A percentile compares a stretch with the other conserved stretches of the same genome.
Evolutionary conservation across 306 rosid species (phyloP).

Genomic region (Castanea sativa): DNA sequence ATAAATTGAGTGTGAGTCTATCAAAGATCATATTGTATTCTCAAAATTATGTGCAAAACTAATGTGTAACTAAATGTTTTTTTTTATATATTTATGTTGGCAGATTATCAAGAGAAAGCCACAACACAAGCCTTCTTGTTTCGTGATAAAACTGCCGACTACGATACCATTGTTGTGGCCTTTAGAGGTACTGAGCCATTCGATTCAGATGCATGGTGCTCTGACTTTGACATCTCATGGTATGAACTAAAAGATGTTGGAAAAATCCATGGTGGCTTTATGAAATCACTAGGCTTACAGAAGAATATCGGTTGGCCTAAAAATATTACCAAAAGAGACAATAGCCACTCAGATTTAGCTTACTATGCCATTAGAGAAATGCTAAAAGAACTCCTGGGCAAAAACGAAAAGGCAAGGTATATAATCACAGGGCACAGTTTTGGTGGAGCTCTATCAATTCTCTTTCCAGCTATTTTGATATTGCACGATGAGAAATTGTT

Average conservation of each 20-base stretch:
- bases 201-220: conserved; percentile 75
- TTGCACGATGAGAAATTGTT: conserved; percentile 56
- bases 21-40: no score
- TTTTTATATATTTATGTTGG: not conserved
- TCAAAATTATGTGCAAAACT: no score
- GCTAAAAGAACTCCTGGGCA: conserved; percentile 27
- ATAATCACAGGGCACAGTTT: conserved; percentile 67
- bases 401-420: conserved; percentile 35
- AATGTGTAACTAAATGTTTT: no score
- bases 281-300: conserved; percentile 75
- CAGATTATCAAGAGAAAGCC: conserved; percentile 62
- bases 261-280: conserved; percentile 72
- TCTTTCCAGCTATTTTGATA: conserved; percentile 42
- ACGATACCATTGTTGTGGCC: conserved; percentile 61
- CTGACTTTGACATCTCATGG: conserved; percentile 83
- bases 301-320: conserved; percentile 55
- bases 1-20: no score
- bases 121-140: conserved; percentile 60
- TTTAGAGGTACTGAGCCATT: conserved; percentile 80
- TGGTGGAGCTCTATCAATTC: conserved; percentile 66
- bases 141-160: conserved; percentile 40
- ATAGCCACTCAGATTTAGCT: conserved; percentile 35
- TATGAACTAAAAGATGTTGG: conserved; percentile 51
- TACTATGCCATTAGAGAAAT: conserved; percentile 52
- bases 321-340: conserved; percentile 18